These are phyloP conservation scores for Colletotrichum cereale DNA, from an alignment of 2,329 filamentous ascomycete genomes.

Conservation along the genomic window DNA sequence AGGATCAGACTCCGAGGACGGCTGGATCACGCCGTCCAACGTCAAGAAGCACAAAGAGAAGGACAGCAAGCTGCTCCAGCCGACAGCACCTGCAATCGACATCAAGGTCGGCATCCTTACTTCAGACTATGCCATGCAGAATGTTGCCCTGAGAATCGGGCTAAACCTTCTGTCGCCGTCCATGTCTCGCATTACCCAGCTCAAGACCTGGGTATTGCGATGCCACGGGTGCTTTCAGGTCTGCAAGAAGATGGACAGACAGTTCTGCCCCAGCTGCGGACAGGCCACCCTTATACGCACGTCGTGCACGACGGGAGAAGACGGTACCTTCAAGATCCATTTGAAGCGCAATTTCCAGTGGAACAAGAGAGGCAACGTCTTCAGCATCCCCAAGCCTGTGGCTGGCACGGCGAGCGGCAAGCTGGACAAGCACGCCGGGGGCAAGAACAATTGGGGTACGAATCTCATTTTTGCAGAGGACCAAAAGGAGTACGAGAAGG, in stretches of 20 bases:
- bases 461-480: constrained; percentile 91
- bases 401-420: constrained; percentile 86
- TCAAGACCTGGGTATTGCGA: constrained; percentile 90
- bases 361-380: constrained; percentile 93
- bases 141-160: constrained; percentile 94
- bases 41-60: constrained; percentile 85
- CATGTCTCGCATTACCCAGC: constrained; percentile 82
- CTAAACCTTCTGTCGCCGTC: constrained; percentile 86
- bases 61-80: constrained; percentile 62
- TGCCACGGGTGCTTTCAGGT: constrained; percentile 95
- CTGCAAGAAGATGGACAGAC: constrained; percentile 85
- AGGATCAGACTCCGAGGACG: constrained; percentile 70
- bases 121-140: constrained; percentile 98
- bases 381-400: constrained; percentile 91
- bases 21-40: constrained; percentile 96
- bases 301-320: constrained; percentile 84
- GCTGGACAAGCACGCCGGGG: constrained; percentile 71
- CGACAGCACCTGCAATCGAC: constrained; percentile 61
- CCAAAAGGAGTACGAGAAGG: constrained; percentile 89
- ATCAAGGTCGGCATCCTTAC: constrained; percentile 94
- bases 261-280: constrained; percentile 94
- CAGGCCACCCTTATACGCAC: constrained; percentile 88
- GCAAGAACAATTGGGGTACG: constrained; percentile 88
- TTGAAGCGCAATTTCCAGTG: constrained; percentile 96
- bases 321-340: constrained; percentile 86